A percentile compares a stretch with the other conserved stretches of the same genome.
Conservation (phyloP, 192 early-diverging fungal species). For the Helicostylum pulchrum region DNA sequence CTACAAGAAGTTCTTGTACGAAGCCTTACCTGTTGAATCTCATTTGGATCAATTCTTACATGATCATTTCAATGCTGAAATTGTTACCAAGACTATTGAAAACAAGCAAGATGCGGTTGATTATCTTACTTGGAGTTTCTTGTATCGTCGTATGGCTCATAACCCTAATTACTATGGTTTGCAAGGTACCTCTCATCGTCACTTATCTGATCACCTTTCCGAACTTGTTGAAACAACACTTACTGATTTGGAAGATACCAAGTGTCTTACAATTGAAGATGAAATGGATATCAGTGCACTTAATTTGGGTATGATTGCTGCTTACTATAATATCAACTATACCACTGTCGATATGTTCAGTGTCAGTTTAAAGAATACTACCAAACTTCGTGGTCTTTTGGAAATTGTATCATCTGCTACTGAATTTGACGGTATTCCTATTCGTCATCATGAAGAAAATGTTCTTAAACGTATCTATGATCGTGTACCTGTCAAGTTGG, state of each 20-base stretch:
- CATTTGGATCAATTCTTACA: slow-evolving; percentile 92
- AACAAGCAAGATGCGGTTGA: slow-evolving; percentile 99
- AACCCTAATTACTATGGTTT: slow-evolving; percentile 98
- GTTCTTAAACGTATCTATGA: slow-evolving; percentile 79
- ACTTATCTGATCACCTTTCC: slow-evolving; percentile 90
- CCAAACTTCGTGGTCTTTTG: slow-evolving; percentile 86
- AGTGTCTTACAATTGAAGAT: slow-evolving; percentile 74
- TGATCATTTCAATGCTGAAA: slow-evolving; percentile 96
- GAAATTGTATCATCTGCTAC: slow-evolving; percentile 92
- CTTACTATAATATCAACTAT: slow-evolving; percentile 96
- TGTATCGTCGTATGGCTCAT: slow-evolving; percentile 92
- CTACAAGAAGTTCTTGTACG: slow-evolving; percentile 97
- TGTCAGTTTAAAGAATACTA: slow-evolving; percentile 79
- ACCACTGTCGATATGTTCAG: slow-evolving; percentile 92
- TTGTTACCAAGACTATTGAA: slow-evolving; percentile 91
- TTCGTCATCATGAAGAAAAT: slow-evolving; percentile 89
- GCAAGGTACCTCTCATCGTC: slow-evolving; percentile 80
- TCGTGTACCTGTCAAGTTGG: slow-evolving; percentile 73
- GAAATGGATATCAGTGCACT: slow-evolving; percentile 75
- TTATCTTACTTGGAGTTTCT: slow-evolving; percentile 97
- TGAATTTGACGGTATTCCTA: slow-evolving; percentile 90
- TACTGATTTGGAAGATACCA: slow-evolving; percentile 79
- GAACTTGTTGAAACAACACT: slow-evolving; percentile 92
- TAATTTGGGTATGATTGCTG: slow-evolving; percentile 96
- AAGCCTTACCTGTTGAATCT: slow-evolving; percentile 93